Evolutionary conservation across 495 filamentous ascomycete genomes (phyloP), one percentile per base, ranked within the genome.

Genomic region (Friedmanniomyces simplex): DNA sequence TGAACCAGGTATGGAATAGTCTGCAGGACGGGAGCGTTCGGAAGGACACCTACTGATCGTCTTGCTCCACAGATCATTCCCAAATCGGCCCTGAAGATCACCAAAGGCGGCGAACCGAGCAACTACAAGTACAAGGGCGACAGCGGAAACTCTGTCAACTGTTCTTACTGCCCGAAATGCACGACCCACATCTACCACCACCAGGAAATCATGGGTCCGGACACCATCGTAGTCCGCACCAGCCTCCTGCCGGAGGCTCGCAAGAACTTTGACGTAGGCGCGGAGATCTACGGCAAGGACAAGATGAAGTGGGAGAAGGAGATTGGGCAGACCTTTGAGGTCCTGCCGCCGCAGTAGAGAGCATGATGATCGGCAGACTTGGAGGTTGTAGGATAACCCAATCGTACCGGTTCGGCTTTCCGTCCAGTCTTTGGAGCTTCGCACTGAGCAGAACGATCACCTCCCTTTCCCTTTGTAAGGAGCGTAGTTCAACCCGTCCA

Each of bases 141-240:
- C 43, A 57, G 54, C 45, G 54, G 76, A 56, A 77, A 79, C 1
- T 60, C 68, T 1, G 76, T 79, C 30, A 52, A 77, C 66, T 79
- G 77, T 69, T 78, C 74, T 66, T 79, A 76, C 63, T 79, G 76
- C 66, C 73, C 73, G 24, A 78, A 74, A 54, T 78, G 76, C 72
- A 78, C 73, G 48, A 62, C 69, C 3, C 77, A 79, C 55, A 57
- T 71, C 26, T 79, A 79, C 66, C 77, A 79, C 66, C 75, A 78
- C 63, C 76, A 78, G 57, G 68, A 65, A 32, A 70, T 75, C 49
- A 68, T 77, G 67, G 74, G 73, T 46, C 51, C 57, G 16, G 74
- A 77, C 61, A 74, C 70, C 45, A 69, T 77, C 57, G 66, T 79
- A 45, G 64, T 74, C 13, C 72, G 76, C 55, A 80, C 76, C 16